phyloP scores from a whole-genome alignment of 2,329 filamentous ascomycete species.

The Ciborinia camelliae region DNA sequence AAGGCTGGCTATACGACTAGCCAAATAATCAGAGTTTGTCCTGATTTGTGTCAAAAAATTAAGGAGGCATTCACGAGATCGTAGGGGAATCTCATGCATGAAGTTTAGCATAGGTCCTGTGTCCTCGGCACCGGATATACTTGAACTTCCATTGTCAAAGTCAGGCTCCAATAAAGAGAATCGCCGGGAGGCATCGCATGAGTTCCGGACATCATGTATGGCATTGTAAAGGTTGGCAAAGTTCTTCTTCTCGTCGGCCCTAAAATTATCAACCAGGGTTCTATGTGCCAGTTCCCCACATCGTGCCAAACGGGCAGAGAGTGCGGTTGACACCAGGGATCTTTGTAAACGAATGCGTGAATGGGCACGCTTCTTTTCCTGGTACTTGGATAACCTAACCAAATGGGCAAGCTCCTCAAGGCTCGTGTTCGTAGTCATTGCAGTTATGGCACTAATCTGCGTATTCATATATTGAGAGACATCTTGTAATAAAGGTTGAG shows the following conservation, averaged over 20 bases:
- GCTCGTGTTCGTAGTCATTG: slow-evolving; percentile 63
- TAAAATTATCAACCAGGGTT: slow-evolving; percentile 74
- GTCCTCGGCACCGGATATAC: slow-evolving; percentile 39
- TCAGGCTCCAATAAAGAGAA: slow-evolving; percentile 71
- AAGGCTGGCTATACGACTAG: slow-evolving; percentile 74
- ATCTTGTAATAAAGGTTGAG: slow-evolving; percentile 58
- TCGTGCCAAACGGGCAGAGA: slow-evolving; percentile 70
- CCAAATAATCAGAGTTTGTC: slow-evolving; percentile 83
- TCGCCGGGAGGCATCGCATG: slow-evolving; percentile 68
- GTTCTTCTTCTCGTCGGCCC: slow-evolving; percentile 72
- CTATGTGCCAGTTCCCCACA: slow-evolving; percentile 72
- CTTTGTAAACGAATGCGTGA: slow-evolving; percentile 71
- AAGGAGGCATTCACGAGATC: slow-evolving; percentile 71
- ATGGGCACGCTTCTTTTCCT: slow-evolving; percentile 74
- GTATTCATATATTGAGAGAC: slow-evolving; percentile 63
- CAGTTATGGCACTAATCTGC: slow-evolving; percentile 47
- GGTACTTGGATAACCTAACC: slow-evolving; percentile 73
- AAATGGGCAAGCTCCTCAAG: slow-evolving; percentile 75
- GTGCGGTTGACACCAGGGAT: slow-evolving; percentile 69
- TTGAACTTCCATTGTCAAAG: slow-evolving; percentile 51
- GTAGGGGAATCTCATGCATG: slow-evolving; percentile 69
- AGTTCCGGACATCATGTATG: slow-evolving; percentile 74
- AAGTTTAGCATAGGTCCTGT: slow-evolving; percentile 50
- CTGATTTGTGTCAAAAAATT: slow-evolving; percentile 78
- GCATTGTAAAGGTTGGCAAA: slow-evolving; percentile 75